Conservation (phyloP, 495 filamentous ascomycete genomes). For the Podospora anserina region DNA sequence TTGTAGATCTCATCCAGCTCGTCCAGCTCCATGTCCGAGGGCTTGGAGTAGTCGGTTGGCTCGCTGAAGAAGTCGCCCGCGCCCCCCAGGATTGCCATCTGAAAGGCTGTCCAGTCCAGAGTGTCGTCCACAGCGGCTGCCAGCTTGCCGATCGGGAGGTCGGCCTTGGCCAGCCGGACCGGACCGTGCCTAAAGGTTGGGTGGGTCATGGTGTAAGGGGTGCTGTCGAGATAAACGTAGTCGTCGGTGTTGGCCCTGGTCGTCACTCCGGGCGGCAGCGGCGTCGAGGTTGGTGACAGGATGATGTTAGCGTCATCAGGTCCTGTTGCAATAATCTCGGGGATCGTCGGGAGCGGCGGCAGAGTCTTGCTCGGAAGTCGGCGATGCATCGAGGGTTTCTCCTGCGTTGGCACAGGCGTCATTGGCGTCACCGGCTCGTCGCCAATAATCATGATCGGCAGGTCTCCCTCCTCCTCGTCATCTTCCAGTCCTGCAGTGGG, state of each 20-base stretch:
- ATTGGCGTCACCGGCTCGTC: conserved; percentile 16
- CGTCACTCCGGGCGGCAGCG: conserved; percentile 17
- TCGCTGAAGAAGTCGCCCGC: conserved; percentile 46
- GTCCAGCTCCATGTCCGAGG: conserved; percentile 35
- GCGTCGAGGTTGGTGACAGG: conserved; percentile 19
- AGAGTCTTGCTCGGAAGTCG: conserved; percentile 25
- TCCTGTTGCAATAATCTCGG: conserved; percentile 35
- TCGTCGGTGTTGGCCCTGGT: conserved; percentile 29
- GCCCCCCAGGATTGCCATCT: conserved; percentile 53
- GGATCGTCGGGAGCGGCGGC: conserved; percentile 44
- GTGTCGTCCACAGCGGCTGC: conserved; percentile 42
- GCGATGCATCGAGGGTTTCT: conserved; percentile 17
- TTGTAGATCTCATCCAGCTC: conserved; percentile 40
- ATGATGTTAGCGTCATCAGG: conserved; percentile 16
- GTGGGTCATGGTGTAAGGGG: conserved; percentile 40
- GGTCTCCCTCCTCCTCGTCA: conserved; percentile 16
- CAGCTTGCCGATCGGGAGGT: conserved; percentile 34
- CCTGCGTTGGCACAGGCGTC: conserved; percentile 19
- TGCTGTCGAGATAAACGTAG: conserved; percentile 42
- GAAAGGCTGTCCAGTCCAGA: conserved; percentile 56
- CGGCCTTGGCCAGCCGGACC: conserved; percentile 44
- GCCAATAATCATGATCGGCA: conserved; percentile 23
- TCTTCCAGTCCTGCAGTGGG: conserved; percentile 15
- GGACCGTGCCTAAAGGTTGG: conserved; percentile 48
- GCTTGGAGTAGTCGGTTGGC: conserved; percentile 39